Evolutionary conservation across 1,139 yeast species (phyloP).

Genomic region (Taiozyma sp.): DNA sequence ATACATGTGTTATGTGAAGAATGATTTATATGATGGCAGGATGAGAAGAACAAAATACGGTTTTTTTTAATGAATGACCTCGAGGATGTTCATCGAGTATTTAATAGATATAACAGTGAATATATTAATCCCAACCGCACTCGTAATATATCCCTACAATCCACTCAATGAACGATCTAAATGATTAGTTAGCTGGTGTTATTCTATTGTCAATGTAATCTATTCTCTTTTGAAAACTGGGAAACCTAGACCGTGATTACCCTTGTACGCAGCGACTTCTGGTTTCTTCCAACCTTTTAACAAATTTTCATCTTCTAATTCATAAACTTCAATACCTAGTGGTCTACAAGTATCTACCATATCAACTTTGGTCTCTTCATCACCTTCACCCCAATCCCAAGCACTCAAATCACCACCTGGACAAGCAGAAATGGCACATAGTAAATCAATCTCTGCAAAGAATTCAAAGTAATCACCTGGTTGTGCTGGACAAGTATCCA

Average conservation of each 20-base stretch:
- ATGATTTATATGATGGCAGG: neutral
- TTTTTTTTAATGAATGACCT: too few species aligned
- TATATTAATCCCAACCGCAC: too few species aligned
- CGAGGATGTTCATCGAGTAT: too few species aligned
- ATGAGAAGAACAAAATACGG: too few species aligned
- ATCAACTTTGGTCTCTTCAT: slow-evolving; percentile 39
- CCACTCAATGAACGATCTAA: too few species aligned
- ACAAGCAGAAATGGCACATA: slow-evolving; percentile 64
- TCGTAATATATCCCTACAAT: too few species aligned
- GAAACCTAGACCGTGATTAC: slow-evolving; percentile 47
- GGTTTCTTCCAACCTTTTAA: slow-evolving; percentile 50
- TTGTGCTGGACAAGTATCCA: slow-evolving; percentile 66
- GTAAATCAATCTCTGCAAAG: slow-evolving; percentile 61
- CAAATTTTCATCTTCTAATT: slow-evolving; percentile 40
- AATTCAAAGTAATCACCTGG: slow-evolving; percentile 57
- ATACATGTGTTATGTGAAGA: neutral
- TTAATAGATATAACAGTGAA: too few species aligned
- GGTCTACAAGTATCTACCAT: slow-evolving; percentile 64
- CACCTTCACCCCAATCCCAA: slow-evolving; percentile 70
- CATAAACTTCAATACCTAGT: slow-evolving; percentile 56
- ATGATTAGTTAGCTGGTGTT: too few species aligned
- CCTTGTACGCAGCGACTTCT: slow-evolving; percentile 44
- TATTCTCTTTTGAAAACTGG: slow-evolving; percentile 19
- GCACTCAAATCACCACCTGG: slow-evolving; percentile 68
- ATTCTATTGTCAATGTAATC: neutral